Percentiles rank a stretch among this genome's conserved stretches.
These are phyloP conservation scores for Coprinopsis marcescibilis DNA, from an alignment of 768 basidiomycete species.

Conservation along the genomic window DNA sequence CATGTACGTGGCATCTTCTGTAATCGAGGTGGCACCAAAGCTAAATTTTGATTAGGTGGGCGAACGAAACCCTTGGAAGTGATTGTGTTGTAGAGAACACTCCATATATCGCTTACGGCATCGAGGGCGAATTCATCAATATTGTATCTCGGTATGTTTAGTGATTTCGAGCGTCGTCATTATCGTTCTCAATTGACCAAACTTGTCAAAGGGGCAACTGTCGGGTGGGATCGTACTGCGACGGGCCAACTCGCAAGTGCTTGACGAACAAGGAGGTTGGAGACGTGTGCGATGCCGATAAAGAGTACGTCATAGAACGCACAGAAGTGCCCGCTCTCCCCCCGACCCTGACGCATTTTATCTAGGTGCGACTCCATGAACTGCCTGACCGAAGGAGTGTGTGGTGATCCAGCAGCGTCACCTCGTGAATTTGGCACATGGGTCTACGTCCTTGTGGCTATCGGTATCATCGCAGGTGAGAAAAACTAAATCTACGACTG, in stretches of 20 bases:
- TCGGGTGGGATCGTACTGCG: constrained; percentile 68
- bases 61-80: constrained; percentile 64
- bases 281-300: constrained; percentile 48
- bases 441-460: constrained; percentile 67
- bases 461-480: constrained; percentile 68
- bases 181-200: neutral
- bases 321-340: neutral
- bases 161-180: neutral
- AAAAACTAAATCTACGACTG: neutral
- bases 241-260: constrained; percentile 53
- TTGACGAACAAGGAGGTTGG: constrained; percentile 52
- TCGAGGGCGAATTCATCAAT: constrained; percentile 59
- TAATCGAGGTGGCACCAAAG: neutral
- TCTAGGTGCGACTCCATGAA: constrained; percentile 72
- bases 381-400: constrained; percentile 55
- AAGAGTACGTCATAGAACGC: constrained; percentile 40
- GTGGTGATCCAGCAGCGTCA: constrained; percentile 53
- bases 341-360: neutral
- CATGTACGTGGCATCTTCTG: constrained; percentile 48
- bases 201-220: constrained; percentile 60
- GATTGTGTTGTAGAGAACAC: constrained; percentile 74
- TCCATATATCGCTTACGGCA: constrained; percentile 64
- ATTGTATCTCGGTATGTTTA: constrained; percentile 72
- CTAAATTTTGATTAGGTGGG: constrained; percentile 47
- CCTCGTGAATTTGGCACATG: constrained; percentile 59